Base-by-base conservation (phyloP, 768 basidiomycete genomes). In the Calocybe indica region DNA sequence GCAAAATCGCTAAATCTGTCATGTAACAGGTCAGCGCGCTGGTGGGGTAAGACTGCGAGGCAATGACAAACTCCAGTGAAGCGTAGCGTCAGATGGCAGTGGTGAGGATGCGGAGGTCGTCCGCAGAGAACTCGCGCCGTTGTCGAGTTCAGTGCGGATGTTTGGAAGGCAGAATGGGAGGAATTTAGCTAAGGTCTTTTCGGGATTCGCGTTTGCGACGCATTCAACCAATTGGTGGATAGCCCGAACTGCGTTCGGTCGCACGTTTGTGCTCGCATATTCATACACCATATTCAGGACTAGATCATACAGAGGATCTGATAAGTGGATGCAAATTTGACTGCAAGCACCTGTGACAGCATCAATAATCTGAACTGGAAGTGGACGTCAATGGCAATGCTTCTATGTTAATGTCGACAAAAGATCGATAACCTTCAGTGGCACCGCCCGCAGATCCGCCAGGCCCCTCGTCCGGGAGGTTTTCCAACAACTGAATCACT, bases 161-260 rank as follows among this genome's bases (percentile, higher is more conserved):
- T 83, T 87, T 11, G 67, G 64, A 29, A 74, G 67, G 61, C 88
- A 91, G 37, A 88, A 78, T 0, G 82, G 80, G 51, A 91, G 74
- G 64, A 95, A 90, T 55, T 82, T 86, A 13, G 76, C 82, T 40
- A 93, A 68, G 1, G 87, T 87, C 66, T 91, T 91, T 43, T 61
- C 68, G 4, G 91, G 81, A 55, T 90, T 68, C 13, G 88, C 87
- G 49, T 90, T 87, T 4, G 91, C 85, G 15, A 94, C 78, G 58
- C 88, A 89, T 64, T 88, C 83, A 32, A 93, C 85, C 4, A 96
- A 72, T 54, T 90, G 84, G 56, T 92, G 88, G 28, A 93, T 86
- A 2, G 86, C 88, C 47, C 88, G 80, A 37, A 92, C 88, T 15
- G 89, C 86, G 62, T 93, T 94, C 22, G 88, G 75, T 22, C 90